A percentile compares a stretch with the other conserved stretches of the same genome.
phyloP scores from a whole-genome alignment of 495 filamentous ascomycete genomes.

The Aeminium ludgeri region DNA sequence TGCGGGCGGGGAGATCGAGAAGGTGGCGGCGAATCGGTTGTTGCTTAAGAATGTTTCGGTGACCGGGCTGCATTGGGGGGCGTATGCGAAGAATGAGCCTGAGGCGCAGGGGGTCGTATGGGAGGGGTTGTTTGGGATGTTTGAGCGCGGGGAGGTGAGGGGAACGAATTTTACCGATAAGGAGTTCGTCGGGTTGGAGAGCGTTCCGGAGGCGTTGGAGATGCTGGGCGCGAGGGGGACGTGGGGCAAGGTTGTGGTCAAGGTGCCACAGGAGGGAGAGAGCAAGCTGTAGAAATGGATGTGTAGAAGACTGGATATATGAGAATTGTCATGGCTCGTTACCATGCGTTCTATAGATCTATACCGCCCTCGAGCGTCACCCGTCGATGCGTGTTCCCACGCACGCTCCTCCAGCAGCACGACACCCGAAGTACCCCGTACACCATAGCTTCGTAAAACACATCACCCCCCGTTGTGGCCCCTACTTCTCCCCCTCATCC shows the following conservation, averaged over 20 bases:
- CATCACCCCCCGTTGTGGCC: no score
- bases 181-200: slow-evolving; percentile 68
- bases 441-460: not conserved
- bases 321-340: no score
- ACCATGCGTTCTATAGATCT: no score
- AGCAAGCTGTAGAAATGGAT: no score
- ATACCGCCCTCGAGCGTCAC: no score
- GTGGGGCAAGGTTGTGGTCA: slow-evolving; percentile 93
- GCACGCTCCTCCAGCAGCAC: no score
- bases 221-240: slow-evolving; percentile 65
- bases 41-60: slow-evolving; percentile 86
- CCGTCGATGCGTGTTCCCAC: no score
- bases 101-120: slow-evolving; percentile 58
- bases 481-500: slow-evolving; percentile 19
- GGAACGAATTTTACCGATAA: slow-evolving; percentile 69
- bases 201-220: slow-evolving; percentile 56
- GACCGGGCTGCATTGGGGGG: slow-evolving; percentile 83
- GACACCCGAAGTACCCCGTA: no score
- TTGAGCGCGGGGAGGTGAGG: slow-evolving; percentile 60
- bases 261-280: slow-evolving; percentile 52
- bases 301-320: no score
- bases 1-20: slow-evolving; percentile 76
- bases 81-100: slow-evolving; percentile 57
- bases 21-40: slow-evolving; percentile 79
- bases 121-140: slow-evolving; percentile 61